Evolutionary conservation across 2,329 filamentous ascomycete genomes (phyloP), one percentile per base, ranked within the genome.

Genomic region (Trichoderma harzianum): DNA sequence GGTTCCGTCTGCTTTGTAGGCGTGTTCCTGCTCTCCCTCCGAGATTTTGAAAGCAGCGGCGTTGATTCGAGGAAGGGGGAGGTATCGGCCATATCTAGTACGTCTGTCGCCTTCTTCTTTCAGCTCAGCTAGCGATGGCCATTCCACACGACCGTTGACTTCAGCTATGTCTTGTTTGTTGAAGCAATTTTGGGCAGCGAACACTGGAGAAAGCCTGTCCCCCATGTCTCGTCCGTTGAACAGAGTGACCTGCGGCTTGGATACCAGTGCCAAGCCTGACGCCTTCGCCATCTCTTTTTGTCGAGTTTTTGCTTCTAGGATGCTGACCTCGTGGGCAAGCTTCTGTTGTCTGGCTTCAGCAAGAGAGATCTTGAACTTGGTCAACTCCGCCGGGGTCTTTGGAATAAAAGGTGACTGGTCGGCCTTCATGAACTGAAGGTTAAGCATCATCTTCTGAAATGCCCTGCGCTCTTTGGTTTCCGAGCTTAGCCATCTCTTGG

Each of bases 391-490:
- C 3, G 81, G 78, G 11, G 36, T 81, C 57, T 78, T 77, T 11
- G 83, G 83, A 7, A 83, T 72, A 62, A 80, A 81, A 1, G 82
- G 81, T 0, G 82, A 84, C 14, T 79, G 78, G 60, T 79, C 77
- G 2, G 79, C 78, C n/a, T 79, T 76, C 65, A 82, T 79, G 62
- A 80, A 78, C 24, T 76, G 78, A 64, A 84, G 72, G 58, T 80
- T 80, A n/a, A 77, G 74, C 74, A 77, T 75, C 76, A 81, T 77
- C 73, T 78, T 83, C n/a, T 79, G 75, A 70, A 81, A 83, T 5
- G 73, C 76, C 34, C 74, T 76, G n/a, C 79, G 78, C 63, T 81
- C 80, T 55, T 77, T 78, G 24, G 78, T 79, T 51, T 78, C 77
- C 11, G 76, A 72, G 73, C 81, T 83, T n/a, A 78, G 75, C 82